Evolutionary conservation across 345 rosid species (phyloP).

Genomic region (Hypericum perforatum): DNA sequence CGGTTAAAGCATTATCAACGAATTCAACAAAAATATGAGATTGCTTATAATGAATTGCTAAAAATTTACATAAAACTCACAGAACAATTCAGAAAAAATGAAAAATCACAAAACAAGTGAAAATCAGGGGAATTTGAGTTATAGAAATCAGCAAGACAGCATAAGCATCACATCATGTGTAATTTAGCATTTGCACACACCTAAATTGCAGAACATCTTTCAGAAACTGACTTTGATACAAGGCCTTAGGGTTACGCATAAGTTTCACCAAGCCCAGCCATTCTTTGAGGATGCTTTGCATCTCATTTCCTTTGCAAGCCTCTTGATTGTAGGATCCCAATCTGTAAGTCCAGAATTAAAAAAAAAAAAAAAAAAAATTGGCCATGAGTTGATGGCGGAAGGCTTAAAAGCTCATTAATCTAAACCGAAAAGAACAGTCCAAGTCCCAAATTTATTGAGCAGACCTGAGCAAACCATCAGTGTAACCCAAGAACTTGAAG

Average conservation of each 20-base stretch:
- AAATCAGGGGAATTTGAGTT: too few species aligned
- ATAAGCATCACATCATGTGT: conserved; percentile 1
- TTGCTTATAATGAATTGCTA: too few species aligned
- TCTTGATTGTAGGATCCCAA: conserved; percentile 42
- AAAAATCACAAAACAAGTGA: too few species aligned
- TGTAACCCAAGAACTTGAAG: conserved; percentile 73
- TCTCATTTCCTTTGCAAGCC: conserved; percentile 61
- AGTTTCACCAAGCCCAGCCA: conserved; percentile 74
- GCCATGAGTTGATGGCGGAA: too few species aligned
- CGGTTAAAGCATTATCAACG: too few species aligned
- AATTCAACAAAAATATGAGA: too few species aligned
- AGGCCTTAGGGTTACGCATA: conserved; percentile 59
- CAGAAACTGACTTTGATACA: conserved; percentile 45
- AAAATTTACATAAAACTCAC: too few species aligned
- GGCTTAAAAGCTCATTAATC: too few species aligned
- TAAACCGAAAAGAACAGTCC: too few species aligned
- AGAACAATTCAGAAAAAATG: too few species aligned
- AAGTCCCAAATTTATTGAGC: conserved; percentile 1
- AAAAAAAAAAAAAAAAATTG: background rate
- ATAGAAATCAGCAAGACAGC: background rate
- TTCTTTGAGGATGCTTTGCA: conserved; percentile 68
- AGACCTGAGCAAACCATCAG: conserved; percentile 26
- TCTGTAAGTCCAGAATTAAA: conserved; percentile 28
- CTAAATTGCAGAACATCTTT: conserved; percentile 66
- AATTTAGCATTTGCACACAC: conserved; percentile 28